Base-by-base conservation (phyloP, 495 filamentous ascomycete species). In the Podospora conica region DNA sequence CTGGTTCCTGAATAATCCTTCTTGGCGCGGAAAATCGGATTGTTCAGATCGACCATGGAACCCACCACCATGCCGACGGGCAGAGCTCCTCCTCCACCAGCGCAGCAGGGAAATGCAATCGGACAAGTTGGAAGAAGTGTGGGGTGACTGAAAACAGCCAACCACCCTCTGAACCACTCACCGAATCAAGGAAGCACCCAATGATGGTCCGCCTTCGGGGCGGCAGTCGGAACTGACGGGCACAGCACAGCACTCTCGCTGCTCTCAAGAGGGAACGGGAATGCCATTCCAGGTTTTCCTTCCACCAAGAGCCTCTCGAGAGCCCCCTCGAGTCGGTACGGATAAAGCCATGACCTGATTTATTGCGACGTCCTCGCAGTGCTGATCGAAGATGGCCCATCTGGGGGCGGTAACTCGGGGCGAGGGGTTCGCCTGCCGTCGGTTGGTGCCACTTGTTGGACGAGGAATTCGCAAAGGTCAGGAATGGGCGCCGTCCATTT, bases 111-210 rank as follows among this genome's bases (percentile, higher is more conserved):
- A 64, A 64, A 64, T 57, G 54, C 20, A 12, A 18, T 57, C 63
- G 57, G 33, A 20, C 31, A 64, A 57, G 25, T 64, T 57, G 63
- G 63, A 64, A 64, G 28, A 58, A 21, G 29, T 9, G 40, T 48
- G 40, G 40, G 40, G 40, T 28, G 24, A 29, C 53, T 31, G 54
- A n/a, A 57, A 33, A 24, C 28, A 20, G 20, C 55, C 25, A n/a
- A n/a, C n/a, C n/a, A n/a, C 25, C 22, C 22, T 24, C 22, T 48
- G 53, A 12, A 5, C 9, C 22, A 18, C 55, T 15, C 55, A 33
- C 27, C 55, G 55, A 64, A 64, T 21, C 63, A 64, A 64, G 63
- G 55, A 58, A 64, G 28, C 25, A 58, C 18, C 63, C 63, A 64
- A 64, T 64, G 53, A 18, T 21, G 15, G 54, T 18, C 22, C 21